phyloP scores from a whole-genome alignment of 2,329 filamentous ascomycete genomes.

The Orbilia javanica region DNA sequence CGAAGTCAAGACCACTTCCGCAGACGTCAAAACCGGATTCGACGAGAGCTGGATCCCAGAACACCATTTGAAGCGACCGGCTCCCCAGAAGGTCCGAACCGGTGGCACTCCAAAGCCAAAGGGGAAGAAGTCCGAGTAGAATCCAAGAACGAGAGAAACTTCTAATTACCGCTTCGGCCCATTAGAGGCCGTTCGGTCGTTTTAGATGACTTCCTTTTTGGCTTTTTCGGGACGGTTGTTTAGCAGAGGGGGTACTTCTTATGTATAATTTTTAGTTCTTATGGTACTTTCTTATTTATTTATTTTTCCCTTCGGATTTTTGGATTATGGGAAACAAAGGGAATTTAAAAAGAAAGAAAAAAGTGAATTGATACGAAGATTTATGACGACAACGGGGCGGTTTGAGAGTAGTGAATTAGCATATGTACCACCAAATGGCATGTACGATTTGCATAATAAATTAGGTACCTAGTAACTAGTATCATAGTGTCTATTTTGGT shows the following conservation, averaged over 20 bases:
- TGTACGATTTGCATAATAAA: constrained; percentile 6
- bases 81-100: constrained; percentile 54
- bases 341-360: not conserved
- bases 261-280: constrained; percentile 32
- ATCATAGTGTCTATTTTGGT: not conserved
- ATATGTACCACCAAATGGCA: not conserved
- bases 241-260: not conserved
- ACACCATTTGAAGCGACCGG: constrained; percentile 86
- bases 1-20: constrained; percentile 77
- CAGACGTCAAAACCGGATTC: constrained; percentile 72
- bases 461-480: not conserved
- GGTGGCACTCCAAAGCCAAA: constrained; percentile 46
- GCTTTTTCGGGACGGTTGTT: not conserved
- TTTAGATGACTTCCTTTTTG: not conserved
- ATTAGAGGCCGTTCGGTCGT: not conserved
- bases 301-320: constrained; percentile 7
- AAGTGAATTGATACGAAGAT: constrained; percentile 7
- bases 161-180: not conserved
- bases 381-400: not conserved
- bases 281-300: not conserved
- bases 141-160: not conserved
- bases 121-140: constrained; percentile 17
- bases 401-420: not conserved
- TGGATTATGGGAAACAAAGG: constrained; percentile 7
- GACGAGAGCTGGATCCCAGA: constrained; percentile 95